These are phyloP conservation scores for Aspergillus costaricaensis DNA, from an alignment of 2,329 filamentous ascomycete genomes.

Conservation along the genomic window DNA sequence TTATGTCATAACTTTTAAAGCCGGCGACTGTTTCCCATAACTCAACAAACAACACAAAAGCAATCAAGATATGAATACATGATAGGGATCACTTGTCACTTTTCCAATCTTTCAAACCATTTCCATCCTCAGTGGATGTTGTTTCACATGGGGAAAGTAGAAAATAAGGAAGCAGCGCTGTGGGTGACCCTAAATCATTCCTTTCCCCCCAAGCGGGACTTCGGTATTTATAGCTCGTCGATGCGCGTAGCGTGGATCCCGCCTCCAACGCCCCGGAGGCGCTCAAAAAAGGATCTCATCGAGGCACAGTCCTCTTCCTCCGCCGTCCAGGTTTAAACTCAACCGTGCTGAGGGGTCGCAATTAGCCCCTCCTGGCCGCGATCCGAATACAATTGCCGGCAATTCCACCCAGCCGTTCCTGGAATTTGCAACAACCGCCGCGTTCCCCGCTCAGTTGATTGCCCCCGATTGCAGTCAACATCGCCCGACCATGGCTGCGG, in stretches of 20 bases:
- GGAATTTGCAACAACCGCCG: neutral
- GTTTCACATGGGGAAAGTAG: neutral
- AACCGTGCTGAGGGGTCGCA: neutral
- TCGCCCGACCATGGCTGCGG: conserved; percentile 43
- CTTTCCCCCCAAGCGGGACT: neutral
- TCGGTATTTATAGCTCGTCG: conserved; percentile 9
- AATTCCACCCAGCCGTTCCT: neutral
- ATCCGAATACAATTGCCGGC: neutral
- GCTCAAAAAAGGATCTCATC: conserved; percentile 5
- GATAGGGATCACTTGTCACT: too few relatives aligned
- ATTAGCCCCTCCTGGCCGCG: neutral
- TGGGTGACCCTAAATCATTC: neutral
- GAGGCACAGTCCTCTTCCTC: neutral
- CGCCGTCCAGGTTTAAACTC: neutral
- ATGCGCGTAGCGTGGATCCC: conserved; percentile 14
- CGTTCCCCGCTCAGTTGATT: conserved; percentile 8
- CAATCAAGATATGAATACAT: too few relatives aligned
- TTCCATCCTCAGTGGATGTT: neutral
- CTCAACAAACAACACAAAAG: too few relatives aligned
- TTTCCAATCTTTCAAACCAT: too few relatives aligned
- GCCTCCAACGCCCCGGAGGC: conserved; percentile 5
- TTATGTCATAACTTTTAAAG: neutral
- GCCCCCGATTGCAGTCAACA: conserved; percentile 14
- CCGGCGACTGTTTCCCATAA: too few relatives aligned
- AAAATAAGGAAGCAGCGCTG: neutral